phyloP scores from a whole-genome alignment of 116 monocot genomes.

The Trichopus zeylanicus region DNA sequence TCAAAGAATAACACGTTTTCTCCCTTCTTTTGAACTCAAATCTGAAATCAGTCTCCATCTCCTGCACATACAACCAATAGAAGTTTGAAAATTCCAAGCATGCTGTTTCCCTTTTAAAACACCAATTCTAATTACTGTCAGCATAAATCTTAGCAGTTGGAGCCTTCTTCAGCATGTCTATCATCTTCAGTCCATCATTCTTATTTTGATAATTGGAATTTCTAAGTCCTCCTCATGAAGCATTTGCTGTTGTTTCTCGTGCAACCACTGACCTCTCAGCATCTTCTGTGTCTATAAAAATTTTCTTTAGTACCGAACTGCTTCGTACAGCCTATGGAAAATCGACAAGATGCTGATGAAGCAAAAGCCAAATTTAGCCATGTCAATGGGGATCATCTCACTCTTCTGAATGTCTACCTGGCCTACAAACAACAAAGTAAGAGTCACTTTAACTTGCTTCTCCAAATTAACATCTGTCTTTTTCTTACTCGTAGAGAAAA shows the following conservation, averaged over 20 bases:
- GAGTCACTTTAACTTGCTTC: constrained; percentile 9
- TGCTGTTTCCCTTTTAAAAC: too few species aligned
- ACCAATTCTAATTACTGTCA: too few species aligned
- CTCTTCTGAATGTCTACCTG: constrained; percentile 90
- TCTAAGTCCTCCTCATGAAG: constrained; percentile 87
- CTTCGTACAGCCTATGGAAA: constrained; percentile 97
- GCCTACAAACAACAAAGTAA: constrained; percentile 95
- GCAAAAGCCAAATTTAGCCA: constrained; percentile 95
- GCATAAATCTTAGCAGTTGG: too few species aligned
- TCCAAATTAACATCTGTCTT: not conserved
- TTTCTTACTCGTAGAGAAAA: not conserved
- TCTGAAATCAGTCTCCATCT: too few species aligned
- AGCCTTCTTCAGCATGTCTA: constrained; percentile 14
- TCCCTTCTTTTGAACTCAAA: too few species aligned
- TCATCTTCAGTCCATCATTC: too few species aligned
- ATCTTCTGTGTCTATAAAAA: constrained; percentile 86
- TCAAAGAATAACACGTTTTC: too few species aligned
- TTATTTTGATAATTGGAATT: constrained; percentile 74
- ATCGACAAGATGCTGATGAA: constrained; percentile 95
- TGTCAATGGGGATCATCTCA: constrained; percentile 91
- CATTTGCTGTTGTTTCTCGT: constrained; percentile 68
- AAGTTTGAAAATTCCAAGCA: too few species aligned
- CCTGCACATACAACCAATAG: too few species aligned
- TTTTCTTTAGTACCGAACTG: constrained; percentile 98
- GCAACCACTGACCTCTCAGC: constrained; percentile 95